Conservation (phyloP, 768 basidiomycete species). For the Termitomyces sp. region DNA sequence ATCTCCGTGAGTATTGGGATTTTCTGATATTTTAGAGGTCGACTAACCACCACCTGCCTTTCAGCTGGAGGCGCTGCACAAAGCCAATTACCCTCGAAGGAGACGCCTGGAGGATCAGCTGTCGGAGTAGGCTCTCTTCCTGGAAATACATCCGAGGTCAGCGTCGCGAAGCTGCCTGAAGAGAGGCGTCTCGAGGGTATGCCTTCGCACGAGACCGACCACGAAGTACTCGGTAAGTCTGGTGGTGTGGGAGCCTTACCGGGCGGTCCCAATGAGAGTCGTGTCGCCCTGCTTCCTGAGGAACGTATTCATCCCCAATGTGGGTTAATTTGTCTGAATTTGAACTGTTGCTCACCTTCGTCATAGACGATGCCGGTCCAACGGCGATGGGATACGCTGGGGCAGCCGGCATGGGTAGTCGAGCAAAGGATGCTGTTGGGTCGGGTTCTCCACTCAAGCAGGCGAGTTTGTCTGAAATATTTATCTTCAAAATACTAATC, state of each 20-base stretch:
- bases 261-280: conserved; percentile 17
- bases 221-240: conserved; percentile 15
- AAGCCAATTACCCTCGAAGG: conserved; percentile 11
- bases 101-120: conserved; percentile 17
- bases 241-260: conserved; percentile 17
- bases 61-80: background rate
- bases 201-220: conserved; percentile 16
- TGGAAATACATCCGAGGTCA: conserved; percentile 41
- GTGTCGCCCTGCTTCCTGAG: conserved; percentile 14
- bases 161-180: conserved; percentile 49
- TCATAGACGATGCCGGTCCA: background rate
- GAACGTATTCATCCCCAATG: conserved; percentile 10
- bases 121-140: conserved; percentile 51
- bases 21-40: background rate
- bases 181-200: conserved; percentile 29
- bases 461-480: background rate
- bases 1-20: conserved; percentile 7
- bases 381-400: background rate
- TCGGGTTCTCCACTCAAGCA: background rate
- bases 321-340: background rate
- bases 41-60: background rate
- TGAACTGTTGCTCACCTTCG: too few species aligned
- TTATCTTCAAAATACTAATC: background rate
- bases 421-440: background rate
- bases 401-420: background rate